Evolutionary conservation across 2,329 filamentous ascomycete genomes (phyloP).

Genomic region (Periconia macrospinosa): DNA sequence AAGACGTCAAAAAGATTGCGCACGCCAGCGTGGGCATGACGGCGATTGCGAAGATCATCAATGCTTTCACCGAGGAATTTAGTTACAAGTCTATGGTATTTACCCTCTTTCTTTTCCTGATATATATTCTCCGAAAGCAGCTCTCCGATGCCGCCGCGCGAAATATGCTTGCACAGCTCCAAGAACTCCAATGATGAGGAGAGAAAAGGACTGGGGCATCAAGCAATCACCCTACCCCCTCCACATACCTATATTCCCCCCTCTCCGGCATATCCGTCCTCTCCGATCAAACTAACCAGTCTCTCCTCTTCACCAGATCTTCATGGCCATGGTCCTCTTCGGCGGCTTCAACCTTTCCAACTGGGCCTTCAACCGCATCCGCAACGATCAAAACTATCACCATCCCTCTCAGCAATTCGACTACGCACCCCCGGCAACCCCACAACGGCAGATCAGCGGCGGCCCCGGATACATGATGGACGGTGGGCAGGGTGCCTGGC

Average conservation of each 20-base stretch:
- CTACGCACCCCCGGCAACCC: conserved; percentile 30
- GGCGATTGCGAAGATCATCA: conserved; percentile 90
- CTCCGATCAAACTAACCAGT: conserved; percentile 10
- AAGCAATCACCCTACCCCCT: neutral
- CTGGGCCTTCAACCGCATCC: conserved; percentile 60
- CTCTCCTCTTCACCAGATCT: conserved; percentile 44
- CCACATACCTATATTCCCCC: neutral
- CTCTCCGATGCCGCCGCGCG: neutral
- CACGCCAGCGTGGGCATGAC: conserved; percentile 79
- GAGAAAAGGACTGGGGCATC: neutral
- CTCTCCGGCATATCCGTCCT: neutral
- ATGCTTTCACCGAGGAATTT: conserved; percentile 89
- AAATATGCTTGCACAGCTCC: neutral
- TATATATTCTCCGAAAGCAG: neutral
- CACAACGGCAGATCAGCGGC: conserved; percentile 28
- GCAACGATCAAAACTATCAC: conserved; percentile 35
- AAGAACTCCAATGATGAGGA: neutral
- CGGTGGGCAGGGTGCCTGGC: conserved; percentile 19
- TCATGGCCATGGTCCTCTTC: conserved; percentile 52
- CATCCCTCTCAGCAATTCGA: conserved; percentile 22
- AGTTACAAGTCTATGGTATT: conserved; percentile 77
- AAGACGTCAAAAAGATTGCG: conserved; percentile 76
- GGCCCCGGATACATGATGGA: conserved; percentile 20
- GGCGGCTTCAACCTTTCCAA: conserved; percentile 61
- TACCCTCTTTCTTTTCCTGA: conserved; percentile 12